These are phyloP conservation scores for Colletotrichum musicola DNA, from an alignment of 2,329 filamentous ascomycete species.

Conservation along the genomic window DNA sequence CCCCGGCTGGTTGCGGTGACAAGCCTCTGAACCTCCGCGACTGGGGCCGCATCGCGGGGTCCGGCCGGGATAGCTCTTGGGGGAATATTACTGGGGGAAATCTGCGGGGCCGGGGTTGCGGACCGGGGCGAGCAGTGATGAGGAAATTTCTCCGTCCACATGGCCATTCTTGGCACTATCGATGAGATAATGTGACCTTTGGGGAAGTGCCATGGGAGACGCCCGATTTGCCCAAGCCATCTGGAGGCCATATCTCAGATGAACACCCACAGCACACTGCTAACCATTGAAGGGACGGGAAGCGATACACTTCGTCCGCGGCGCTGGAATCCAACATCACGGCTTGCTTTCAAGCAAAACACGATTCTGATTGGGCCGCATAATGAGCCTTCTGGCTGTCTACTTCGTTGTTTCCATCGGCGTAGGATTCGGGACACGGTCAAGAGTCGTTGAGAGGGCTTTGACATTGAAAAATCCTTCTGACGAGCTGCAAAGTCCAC, in stretches of 20 bases:
- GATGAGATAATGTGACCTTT: slow-evolving; percentile 22
- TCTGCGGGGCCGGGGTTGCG: slow-evolving; percentile 11
- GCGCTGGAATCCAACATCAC: neutral
- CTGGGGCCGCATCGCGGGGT: slow-evolving; percentile 13
- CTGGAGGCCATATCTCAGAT: neutral
- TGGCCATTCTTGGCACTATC: slow-evolving; percentile 30
- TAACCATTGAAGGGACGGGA: slow-evolving; percentile 2
- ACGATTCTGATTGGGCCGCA: slow-evolving; percentile 14
- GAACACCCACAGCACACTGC: neutral
- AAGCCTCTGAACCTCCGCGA: neutral
- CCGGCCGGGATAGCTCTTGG: slow-evolving; percentile 11
- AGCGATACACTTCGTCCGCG: neutral
- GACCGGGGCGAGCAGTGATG: slow-evolving; percentile 17
- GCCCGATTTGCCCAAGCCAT: slow-evolving; percentile 18
- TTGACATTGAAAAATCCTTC: neutral
- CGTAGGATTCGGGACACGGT: slow-evolving; percentile 24
- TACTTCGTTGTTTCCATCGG: neutral
- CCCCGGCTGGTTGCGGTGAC: neutral
- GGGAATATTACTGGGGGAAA: slow-evolving; percentile 24
- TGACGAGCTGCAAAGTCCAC: slow-evolving; percentile 13
- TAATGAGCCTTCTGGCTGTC: neutral
- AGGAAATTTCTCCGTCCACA: slow-evolving; percentile 34
- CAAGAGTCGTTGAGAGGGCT: neutral
- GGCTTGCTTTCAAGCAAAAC: neutral
- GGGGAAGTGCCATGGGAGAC: neutral